Evolutionary conservation across 75 land plant genomes (phyloP).

Genomic region (Selaginella tamariscina): DNA sequence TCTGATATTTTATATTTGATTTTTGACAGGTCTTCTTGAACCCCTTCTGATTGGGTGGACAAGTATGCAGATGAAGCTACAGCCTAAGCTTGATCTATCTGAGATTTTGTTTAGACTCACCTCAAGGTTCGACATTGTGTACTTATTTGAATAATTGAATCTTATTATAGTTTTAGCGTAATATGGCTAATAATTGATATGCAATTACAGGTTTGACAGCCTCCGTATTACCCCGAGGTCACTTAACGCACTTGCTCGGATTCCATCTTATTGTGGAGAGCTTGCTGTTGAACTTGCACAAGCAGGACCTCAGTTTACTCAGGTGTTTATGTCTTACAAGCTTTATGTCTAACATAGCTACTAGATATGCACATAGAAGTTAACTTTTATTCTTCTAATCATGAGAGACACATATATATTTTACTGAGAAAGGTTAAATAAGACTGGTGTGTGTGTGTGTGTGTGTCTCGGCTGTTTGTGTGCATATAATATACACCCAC

Average conservation of each 20-base stretch:
- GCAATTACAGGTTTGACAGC: constrained; percentile 72
- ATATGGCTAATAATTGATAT: neutral
- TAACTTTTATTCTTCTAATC: no score
- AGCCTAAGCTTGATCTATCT: constrained; percentile 86
- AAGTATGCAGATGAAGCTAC: constrained; percentile 78
- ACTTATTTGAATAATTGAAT: neutral
- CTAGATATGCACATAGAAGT: no score
- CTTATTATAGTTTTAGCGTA: constrained; percentile 1
- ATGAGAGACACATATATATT: no score
- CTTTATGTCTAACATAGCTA: no score
- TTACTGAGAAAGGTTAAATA: no score
- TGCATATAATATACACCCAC: neutral
- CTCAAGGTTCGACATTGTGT: constrained; percentile 49
- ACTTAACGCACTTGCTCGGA: constrained; percentile 73
- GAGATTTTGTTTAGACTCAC: constrained; percentile 88
- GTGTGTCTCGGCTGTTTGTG: neutral
- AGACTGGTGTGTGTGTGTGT: no score
- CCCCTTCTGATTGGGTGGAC: constrained; percentile 97
- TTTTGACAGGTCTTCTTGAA: constrained; percentile 57
- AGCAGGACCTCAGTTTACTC: constrained; percentile 98
- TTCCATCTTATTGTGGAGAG: constrained; percentile 87
- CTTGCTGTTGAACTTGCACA: constrained; percentile 93
- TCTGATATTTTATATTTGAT: no score
- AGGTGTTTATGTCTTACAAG: constrained; percentile 38
- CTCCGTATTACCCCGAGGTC: constrained; percentile 89